phyloP scores from a whole-genome alignment of 208 protist genomes.

The Lotmaria passim region DNA sequence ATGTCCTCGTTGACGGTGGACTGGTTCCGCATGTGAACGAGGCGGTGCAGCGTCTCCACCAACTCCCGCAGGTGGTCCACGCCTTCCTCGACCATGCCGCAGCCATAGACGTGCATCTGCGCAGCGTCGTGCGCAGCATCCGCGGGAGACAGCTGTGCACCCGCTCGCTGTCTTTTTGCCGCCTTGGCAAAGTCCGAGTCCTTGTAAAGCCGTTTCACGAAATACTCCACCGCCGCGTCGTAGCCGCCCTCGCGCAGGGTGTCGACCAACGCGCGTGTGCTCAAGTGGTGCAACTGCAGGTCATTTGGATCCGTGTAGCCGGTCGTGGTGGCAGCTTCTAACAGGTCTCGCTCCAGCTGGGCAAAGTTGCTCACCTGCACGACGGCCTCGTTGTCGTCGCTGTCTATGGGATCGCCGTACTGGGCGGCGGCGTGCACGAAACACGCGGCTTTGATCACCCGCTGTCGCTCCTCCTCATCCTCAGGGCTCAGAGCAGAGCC shows the following conservation, averaged over 20 bases:
- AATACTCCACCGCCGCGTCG: slow-evolving; percentile 31
- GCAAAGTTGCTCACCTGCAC: slow-evolving; percentile 75
- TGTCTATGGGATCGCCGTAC: slow-evolving; percentile 75
- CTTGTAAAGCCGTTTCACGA: slow-evolving; percentile 37
- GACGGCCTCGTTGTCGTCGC: slow-evolving; percentile 62
- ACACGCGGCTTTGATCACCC: slow-evolving; percentile 43
- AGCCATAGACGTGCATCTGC: slow-evolving; percentile 25
- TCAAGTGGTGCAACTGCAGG: slow-evolving; percentile 62
- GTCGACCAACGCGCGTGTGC: slow-evolving; percentile 72
- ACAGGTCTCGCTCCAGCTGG: slow-evolving; percentile 69
- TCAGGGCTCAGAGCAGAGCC: slow-evolving; percentile 9
- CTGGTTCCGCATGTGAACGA: slow-evolving; percentile 72
- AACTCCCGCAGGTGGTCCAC: slow-evolving; percentile 52
- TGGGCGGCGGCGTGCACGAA: slow-evolving; percentile 49
- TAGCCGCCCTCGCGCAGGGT: slow-evolving; percentile 77
- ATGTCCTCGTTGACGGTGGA: slow-evolving; percentile 91
- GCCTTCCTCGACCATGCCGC: slow-evolving; percentile 44
- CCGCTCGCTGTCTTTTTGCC: neutral
- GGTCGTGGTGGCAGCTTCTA: slow-evolving; percentile 54
- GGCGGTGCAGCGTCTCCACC: slow-evolving; percentile 43
- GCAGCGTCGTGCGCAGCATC: neutral
- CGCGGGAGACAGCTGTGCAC: no score
- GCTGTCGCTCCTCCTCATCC: slow-evolving; percentile 46
- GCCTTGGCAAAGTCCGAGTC: neutral
- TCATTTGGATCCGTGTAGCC: slow-evolving; percentile 60